Base-by-base conservation (phyloP, 257 asterid genomes). In the Ophiorrhiza pumila region DNA sequence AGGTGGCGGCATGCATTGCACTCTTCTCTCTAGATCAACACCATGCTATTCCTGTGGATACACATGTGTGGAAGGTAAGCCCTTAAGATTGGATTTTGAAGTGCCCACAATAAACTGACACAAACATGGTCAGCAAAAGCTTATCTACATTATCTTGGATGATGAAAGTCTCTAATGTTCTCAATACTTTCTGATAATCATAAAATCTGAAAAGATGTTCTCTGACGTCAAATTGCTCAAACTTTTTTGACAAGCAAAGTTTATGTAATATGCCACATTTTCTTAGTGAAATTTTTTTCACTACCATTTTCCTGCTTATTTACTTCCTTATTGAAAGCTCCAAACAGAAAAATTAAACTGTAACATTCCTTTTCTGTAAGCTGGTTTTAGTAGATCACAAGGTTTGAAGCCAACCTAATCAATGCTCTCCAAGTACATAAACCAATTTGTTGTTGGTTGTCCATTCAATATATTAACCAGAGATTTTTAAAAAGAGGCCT, bases 1-100 rank as follows among this genome's bases (percentile, higher is more conserved):
- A 95, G 80, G 99, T 95, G 60, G 97, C 99, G 62, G 96, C 99
- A 3, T 95, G 99, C 79, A 70, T 92, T 77, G 96, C 99, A 43
- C 98, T 95, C 43, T 95, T 95, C 85, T 82, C 98, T 37, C 84
- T 95, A 50, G 99, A 95, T 80, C 96, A 95, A 74, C 99, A 95
- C 80, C 97, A 90, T 52, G 95, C 98, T 57, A 87, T 95, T 78
- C 99, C 99, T 10, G 98, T 95, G 20, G 99, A 95, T 79, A 95
- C 97, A 56, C 99, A 95, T 61, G 99, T 92, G 63, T 95, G 99
- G 99, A 69, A 90, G 97, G 99, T 94, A 68, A 79, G 81, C 64
- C 52, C n/a, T 73, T 68, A 60, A 60, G 18, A 20, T 15, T 37
- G 41, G n/a, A n/a, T 45, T 35, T 49, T 5, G 7, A 2, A 60